These are phyloP conservation scores for Mycena maculata DNA, from an alignment of 768 basidiomycete genomes.

Conservation along the genomic window DNA sequence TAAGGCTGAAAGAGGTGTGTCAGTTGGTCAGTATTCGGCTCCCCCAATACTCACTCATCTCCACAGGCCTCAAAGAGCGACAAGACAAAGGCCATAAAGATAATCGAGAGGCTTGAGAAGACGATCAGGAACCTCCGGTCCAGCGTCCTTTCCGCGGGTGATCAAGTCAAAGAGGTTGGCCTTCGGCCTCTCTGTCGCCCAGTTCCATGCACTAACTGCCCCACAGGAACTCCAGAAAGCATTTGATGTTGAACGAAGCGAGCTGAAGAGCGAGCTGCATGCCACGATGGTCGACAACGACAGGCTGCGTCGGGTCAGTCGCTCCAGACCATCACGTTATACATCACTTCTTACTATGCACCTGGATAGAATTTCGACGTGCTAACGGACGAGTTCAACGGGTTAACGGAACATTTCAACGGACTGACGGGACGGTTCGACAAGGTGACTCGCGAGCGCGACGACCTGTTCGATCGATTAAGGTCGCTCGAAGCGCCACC, in stretches of 20 bases:
- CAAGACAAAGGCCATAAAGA: not conserved
- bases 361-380: too few species aligned
- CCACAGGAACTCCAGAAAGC: not conserved
- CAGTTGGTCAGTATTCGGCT: too few species aligned
- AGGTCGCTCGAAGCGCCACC: not conserved
- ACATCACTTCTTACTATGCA: too few species aligned
- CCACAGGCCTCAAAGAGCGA: too few species aligned
- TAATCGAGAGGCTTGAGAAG: not conserved
- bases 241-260: not conserved
- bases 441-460: not conserved
- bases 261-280: not conserved
- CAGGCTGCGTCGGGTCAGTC: not conserved
- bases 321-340: not conserved
- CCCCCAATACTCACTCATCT: too few species aligned
- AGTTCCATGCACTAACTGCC: not conserved
- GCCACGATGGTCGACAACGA: not conserved
- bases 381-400: too few species aligned
- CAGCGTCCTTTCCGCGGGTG: not conserved
- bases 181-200: not conserved
- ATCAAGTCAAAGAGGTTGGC: not conserved
- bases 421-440: not conserved
- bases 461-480: not conserved
- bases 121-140: slow-evolving; percentile 7
- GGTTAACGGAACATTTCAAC: not conserved
- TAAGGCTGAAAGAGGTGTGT: too few species aligned